Evolutionary conservation across 2,329 filamentous ascomycete genomes (phyloP), one percentile per base, ranked within the genome.

Genomic region (Talaromyces sp.): DNA sequence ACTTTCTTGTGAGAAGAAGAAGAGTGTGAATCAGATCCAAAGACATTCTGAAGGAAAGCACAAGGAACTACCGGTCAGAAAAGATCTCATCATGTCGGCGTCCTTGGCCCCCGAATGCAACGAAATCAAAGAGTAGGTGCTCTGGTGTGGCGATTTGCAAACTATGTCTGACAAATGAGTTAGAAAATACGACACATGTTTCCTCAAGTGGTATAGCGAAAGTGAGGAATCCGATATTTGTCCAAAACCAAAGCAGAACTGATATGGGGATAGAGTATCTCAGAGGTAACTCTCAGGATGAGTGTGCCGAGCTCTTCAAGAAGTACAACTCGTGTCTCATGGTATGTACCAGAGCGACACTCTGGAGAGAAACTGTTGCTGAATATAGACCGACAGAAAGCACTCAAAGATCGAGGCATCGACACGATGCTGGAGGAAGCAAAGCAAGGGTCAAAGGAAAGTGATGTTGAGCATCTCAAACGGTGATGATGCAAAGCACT

Each of bases 141-240:
- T 50, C 55, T 21, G 14, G 25, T 3, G 23, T 16, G 31, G 23
- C 28, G 60, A 62, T 12, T 23, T 16, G 65, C 65, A 40, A 62
- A 57, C 44, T 5, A 39, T 58, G 54, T 57, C 61, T 68, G 67
- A 71, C 66, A 7, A n/a, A 3, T 37, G 33, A 42, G 59, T 25
- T 65, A 97, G 93, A 75, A 91, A 88, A 70, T 99, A 99, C 75
- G 95, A 99, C 76, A 93, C 89, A 59, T 99, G 95, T 80, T 99
- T 99, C 75, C 81, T 99, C 67, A 98, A 96, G 79, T 99, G 95
- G 95, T 99, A 99, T 77, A 97, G 93, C 74, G 95, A 99, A 79
- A 98, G 95, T 97, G 82, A 67, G 28, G 60, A 58, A 31, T 18
- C 37, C 35, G 28, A 7, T 23, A 21, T 35, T 3, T 11, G 12